These are phyloP conservation scores for Hypsizygus marmoreus DNA, from an alignment of 768 basidiomycete genomes.

Conservation along the genomic window DNA sequence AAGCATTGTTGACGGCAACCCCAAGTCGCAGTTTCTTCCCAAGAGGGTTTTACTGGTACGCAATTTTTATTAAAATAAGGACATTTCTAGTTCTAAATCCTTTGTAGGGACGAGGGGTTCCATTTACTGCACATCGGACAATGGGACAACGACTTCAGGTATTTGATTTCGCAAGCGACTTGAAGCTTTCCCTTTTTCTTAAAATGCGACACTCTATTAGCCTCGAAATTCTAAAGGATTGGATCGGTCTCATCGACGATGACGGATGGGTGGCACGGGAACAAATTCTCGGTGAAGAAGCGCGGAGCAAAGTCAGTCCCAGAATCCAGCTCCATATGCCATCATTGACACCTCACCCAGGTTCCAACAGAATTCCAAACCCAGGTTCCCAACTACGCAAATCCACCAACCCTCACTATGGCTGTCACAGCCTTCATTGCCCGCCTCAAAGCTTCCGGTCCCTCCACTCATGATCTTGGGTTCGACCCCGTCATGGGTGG, in stretches of 20 bases:
- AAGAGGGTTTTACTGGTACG: conserved; percentile 92
- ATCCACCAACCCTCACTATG: conserved; percentile 94
- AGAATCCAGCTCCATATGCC: not conserved
- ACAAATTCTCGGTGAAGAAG: conserved; percentile 96
- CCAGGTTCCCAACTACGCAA: conserved; percentile 92
- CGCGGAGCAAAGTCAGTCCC: conserved; percentile 77
- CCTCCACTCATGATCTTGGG: conserved; percentile 64
- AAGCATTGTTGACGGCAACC: conserved; percentile 83
- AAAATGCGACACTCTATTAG: too few species aligned
- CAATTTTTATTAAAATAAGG: not conserved
- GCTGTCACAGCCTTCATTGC: conserved; percentile 88
- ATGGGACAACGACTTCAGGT: conserved; percentile 92
- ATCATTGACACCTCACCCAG: conserved; percentile 33
- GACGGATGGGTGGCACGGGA: conserved; percentile 96
- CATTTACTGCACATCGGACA: conserved; percentile 89
- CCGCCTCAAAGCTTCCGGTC: conserved; percentile 63
- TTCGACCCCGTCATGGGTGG: conserved; percentile 58
- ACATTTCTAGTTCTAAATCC: conserved; percentile 14
- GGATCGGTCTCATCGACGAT: conserved; percentile 90
- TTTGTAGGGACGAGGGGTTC: conserved; percentile 91
- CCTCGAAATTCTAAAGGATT: conserved; percentile 85
- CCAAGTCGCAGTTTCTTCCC: conserved; percentile 98
- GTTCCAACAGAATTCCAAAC: conserved; percentile 90
- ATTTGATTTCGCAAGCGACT: not conserved
- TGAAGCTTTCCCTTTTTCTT: not conserved